Evolutionary conservation across 495 filamentous ascomycete species (phyloP).

Genomic region (Xylaria palmicola): DNA sequence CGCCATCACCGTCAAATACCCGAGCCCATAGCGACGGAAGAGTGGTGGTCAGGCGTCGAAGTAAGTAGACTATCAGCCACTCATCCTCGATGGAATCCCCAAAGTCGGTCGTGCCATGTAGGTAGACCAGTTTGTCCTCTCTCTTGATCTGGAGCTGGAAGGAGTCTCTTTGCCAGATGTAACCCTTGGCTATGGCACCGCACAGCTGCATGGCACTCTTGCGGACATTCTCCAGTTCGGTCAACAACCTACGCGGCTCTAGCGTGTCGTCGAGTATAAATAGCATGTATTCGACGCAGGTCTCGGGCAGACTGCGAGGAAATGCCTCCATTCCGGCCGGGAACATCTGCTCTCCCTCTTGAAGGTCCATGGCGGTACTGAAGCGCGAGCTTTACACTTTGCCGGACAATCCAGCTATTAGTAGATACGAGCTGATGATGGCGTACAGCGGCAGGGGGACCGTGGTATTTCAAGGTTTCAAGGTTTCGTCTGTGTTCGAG

Average conservation of each 20-base stretch:
- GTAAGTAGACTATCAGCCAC: slow-evolving; percentile 90
- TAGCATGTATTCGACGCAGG: slow-evolving; percentile 83
- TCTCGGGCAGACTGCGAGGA: slow-evolving; percentile 76
- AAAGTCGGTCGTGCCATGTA: slow-evolving; percentile 76
- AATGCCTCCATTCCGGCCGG: slow-evolving; percentile 60
- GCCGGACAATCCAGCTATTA: neutral
- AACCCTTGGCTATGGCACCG: slow-evolving; percentile 67
- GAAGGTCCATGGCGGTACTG: slow-evolving; percentile 14
- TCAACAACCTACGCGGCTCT: slow-evolving; percentile 47
- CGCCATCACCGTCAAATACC: slow-evolving; percentile 83
- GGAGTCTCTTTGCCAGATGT: slow-evolving; percentile 91
- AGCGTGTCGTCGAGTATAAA: slow-evolving; percentile 63
- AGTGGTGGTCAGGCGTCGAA: slow-evolving; percentile 75
- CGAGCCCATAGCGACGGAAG: slow-evolving; percentile 78
- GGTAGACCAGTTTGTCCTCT: slow-evolving; percentile 54
- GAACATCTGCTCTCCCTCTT: slow-evolving; percentile 26
- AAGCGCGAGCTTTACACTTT: neutral
- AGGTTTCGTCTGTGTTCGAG: too few species aligned
- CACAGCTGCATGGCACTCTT: slow-evolving; percentile 61
- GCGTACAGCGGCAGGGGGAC: too few species aligned
- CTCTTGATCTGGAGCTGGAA: slow-evolving; percentile 61
- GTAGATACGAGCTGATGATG: too few species aligned
- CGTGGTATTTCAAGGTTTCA: too few species aligned
- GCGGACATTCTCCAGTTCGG: slow-evolving; percentile 68
- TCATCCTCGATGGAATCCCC: slow-evolving; percentile 96